Base-by-base conservation (phyloP, 805 yeast species). In the Cyberlindnera suaveolens region DNA sequence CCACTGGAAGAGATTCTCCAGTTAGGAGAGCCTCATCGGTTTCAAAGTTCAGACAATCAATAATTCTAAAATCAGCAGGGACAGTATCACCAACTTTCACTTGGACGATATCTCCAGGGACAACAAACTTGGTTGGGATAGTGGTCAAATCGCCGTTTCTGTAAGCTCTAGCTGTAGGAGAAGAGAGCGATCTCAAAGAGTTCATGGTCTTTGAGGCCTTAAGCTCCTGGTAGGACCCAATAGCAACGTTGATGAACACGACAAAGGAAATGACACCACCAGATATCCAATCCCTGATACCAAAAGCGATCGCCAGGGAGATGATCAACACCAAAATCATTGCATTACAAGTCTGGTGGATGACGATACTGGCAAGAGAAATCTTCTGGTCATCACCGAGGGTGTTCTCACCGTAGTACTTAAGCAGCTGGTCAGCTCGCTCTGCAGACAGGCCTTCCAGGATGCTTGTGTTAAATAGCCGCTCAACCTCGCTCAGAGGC, bases 181-280 rank as follows among this genome's bases (percentile, higher is more conserved):
- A 78, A 41, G 84, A 72, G 40, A 85, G 69, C 1, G 80, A 72
- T 47, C 77, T 72, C 35, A 84, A 71, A 0, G 89, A 80, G 32
- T 81, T 85, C 87, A 84, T 85, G 1, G 91, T 85, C 57, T 81
- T 75, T 50, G 84, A 89, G 1, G 93, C 91, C 49, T 76, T 78
- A 56, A 68, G 71, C 58, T 84, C 91, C 60, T 84, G 93, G 49
- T 74, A 62, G 43, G 80, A 74, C 3, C 93, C 93, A 44, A 84
- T 81, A 26, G 64, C 62, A 31, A 84, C 77, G 56, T 84, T 84
- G 43, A 84, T 68, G 30, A 61, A 58, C 27, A 85, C 77, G 19
- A 85, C 90, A 38, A 75, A 81, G 1, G 77, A 78, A 57, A 84
- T 81, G 31, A 85, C 91, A 42, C 91, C 93, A 39, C 89, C 93